phyloP scores from a whole-genome alignment of 1,284 basidiomycete genomes.

The Microbotryum scabiosae region DNA sequence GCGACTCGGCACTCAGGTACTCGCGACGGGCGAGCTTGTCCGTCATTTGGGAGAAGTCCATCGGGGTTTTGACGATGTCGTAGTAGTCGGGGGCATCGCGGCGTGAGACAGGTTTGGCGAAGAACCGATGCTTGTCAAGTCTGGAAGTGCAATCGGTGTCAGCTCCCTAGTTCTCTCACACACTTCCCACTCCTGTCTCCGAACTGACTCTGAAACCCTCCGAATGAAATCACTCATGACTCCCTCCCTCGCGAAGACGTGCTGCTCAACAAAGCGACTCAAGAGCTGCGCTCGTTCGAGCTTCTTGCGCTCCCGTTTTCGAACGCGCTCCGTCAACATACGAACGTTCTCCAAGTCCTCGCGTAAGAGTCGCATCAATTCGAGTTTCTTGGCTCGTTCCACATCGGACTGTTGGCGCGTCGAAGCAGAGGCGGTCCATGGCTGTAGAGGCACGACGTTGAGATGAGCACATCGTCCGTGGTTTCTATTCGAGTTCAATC shows the following conservation, averaged over 20 bases:
- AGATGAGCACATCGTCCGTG: background rate
- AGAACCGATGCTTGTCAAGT: slow-evolving; percentile 63
- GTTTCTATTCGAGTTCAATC: slow-evolving; percentile 9
- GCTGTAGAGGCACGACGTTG: slow-evolving; percentile 41
- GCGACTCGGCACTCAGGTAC: slow-evolving; percentile 66
- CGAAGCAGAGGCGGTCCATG: slow-evolving; percentile 78
- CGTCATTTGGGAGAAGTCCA: slow-evolving; percentile 80
- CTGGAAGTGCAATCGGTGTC: slow-evolving; percentile 43
- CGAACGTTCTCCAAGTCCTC: slow-evolving; percentile 69
- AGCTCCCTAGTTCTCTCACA: background rate
- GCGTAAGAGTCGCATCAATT: slow-evolving; percentile 57
- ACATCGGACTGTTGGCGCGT: slow-evolving; percentile 64
- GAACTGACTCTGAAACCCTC: slow-evolving; percentile 58
- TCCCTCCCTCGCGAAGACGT: slow-evolving; percentile 60
- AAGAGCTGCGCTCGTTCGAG: slow-evolving; percentile 62
- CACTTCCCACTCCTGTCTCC: no score
- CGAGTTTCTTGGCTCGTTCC: slow-evolving; percentile 76
- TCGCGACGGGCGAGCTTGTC: slow-evolving; percentile 64
- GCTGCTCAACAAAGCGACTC: slow-evolving; percentile 55
- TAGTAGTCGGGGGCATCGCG: slow-evolving; percentile 84
- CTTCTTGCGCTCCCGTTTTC: slow-evolving; percentile 79
- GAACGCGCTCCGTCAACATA: slow-evolving; percentile 60
- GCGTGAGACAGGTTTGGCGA: slow-evolving; percentile 70
- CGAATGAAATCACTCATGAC: slow-evolving; percentile 59
- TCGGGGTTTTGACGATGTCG: slow-evolving; percentile 74